A percentile compares a stretch with the other conserved stretches of the same genome.
Conservation (phyloP, 345 rosid genomes). For the Eucalyptus curtisii region DNA sequence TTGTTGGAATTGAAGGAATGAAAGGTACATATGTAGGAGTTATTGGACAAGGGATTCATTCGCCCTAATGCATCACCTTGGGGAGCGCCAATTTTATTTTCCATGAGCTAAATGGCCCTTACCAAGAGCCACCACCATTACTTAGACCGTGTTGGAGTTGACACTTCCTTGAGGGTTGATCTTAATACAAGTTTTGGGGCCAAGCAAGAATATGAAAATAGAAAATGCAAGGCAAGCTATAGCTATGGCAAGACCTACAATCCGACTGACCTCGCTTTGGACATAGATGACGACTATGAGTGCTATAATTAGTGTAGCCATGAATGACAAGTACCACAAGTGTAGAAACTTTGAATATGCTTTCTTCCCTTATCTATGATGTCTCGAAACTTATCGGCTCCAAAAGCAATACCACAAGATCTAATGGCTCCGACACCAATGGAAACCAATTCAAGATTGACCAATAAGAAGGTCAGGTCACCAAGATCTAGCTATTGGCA, state of each 20-base stretch:
- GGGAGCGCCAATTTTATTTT: too few species aligned
- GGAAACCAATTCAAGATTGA: conserved; percentile 27
- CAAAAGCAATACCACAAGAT: conserved; percentile 45
- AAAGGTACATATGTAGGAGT: too few species aligned
- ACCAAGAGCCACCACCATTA: conserved; percentile 16
- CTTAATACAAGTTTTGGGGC: conserved; percentile 26
- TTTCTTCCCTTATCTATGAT: conserved; percentile 22
- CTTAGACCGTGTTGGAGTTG: conserved; percentile 33
- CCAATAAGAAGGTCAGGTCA: conserved; percentile 28
- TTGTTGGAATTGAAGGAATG: too few species aligned
- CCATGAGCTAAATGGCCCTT: conserved; percentile 2
- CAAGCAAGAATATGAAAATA: conserved; percentile 25
- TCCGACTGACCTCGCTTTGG: conserved; percentile 55
- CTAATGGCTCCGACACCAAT: conserved; percentile 39
- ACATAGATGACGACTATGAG: conserved; percentile 41
- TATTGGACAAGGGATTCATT: too few species aligned
- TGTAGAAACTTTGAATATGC: conserved; percentile 46
- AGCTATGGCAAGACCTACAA: conserved; percentile 33
- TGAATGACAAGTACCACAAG: conserved; percentile 62
- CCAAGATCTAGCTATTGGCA: conserved; percentile 19
- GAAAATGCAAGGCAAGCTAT: conserved; percentile 27
- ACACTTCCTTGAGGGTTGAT: conserved; percentile 36
- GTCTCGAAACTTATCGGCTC: conserved; percentile 48
- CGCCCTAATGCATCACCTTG: too few species aligned
- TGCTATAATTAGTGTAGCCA: conserved; percentile 28